Conservation (phyloP, 1,284 basidiomycete genomes). For the Leccinum subrobustum region DNA sequence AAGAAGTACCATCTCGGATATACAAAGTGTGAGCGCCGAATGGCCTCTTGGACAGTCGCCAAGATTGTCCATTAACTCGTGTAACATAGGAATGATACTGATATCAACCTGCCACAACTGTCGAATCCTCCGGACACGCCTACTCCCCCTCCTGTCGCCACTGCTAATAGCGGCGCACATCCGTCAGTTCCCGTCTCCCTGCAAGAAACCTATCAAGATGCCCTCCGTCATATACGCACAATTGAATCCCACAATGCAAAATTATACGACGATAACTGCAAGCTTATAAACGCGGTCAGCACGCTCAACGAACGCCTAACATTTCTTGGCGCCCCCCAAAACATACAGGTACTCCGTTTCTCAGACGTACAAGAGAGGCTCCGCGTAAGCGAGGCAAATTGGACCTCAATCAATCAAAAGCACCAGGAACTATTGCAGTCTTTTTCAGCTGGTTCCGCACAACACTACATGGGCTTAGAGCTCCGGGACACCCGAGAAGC, state of each 20-base stretch:
- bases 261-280: conserved; percentile 52
- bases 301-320: conserved; percentile 32
- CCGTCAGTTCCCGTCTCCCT: conserved; percentile 41
- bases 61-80: background rate
- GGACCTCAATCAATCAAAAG: conserved; percentile 16
- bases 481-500: conserved; percentile 19
- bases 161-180: conserved; percentile 40
- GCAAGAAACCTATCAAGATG: conserved; percentile 33
- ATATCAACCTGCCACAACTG: background rate
- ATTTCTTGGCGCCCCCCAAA: conserved; percentile 18
- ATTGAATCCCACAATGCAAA: conserved; percentile 43
- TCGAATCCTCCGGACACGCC: conserved; percentile 38
- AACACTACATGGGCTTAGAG: conserved; percentile 23
- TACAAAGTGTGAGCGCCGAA: conserved; percentile 14
- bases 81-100: conserved; percentile 6
- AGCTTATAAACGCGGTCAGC: conserved; percentile 34
- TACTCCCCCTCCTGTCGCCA: conserved; percentile 14
- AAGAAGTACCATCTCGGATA: background rate
- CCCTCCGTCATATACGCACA: conserved; percentile 33
- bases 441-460: conserved; percentile 12
- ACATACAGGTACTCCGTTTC: conserved; percentile 20
- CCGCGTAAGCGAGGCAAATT: conserved; percentile 19
- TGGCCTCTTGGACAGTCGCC: conserved; percentile 3
- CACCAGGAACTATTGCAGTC: conserved; percentile 27
- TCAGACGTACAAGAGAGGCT: conserved; percentile 29